Conservation (phyloP, 345 rosid species). For the Melaleuca alternifolia region DNA sequence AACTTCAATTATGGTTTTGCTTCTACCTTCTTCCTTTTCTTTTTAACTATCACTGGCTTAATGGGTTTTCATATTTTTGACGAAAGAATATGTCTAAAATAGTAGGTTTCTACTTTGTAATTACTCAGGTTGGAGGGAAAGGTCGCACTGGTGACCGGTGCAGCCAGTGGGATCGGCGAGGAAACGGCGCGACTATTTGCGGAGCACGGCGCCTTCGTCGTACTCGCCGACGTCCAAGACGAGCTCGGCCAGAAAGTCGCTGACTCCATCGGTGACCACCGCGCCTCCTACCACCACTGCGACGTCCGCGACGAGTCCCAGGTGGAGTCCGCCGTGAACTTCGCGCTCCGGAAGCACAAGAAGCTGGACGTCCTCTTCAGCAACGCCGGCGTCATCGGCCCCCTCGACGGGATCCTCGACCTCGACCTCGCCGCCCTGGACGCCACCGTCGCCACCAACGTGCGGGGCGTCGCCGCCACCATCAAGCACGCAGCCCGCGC, state of each 20-base stretch:
- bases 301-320: conserved; percentile 76
- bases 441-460: conserved; percentile 47
- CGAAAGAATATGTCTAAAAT: not conserved
- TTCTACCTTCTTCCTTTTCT: not conserved
- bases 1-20: not conserved
- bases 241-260: conserved; percentile 43
- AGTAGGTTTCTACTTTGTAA: not conserved
- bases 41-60: not conserved
- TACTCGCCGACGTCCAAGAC: conserved; percentile 67
- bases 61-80: not conserved
- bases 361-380: conserved; percentile 67
- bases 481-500: conserved; percentile 76
- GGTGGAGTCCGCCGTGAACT: conserved; percentile 52
- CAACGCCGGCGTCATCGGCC: conserved; percentile 77
- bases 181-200: conserved; percentile 53
- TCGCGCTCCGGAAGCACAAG: conserved; percentile 36
- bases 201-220: conserved; percentile 58
- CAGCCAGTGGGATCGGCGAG: conserved; percentile 90
- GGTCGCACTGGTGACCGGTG: conserved; percentile 78
- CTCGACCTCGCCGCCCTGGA: conserved; percentile 44
- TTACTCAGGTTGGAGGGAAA: conserved; percentile 64
- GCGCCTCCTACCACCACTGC: conserved; percentile 47
- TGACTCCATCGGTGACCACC: conserved; percentile 26
- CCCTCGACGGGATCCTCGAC: conserved; percentile 46
- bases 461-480: conserved; percentile 68